These are phyloP conservation scores for Pontederia paniculata DNA, from an alignment of 176 grass and related monocot genomes.

Conservation along the genomic window DNA sequence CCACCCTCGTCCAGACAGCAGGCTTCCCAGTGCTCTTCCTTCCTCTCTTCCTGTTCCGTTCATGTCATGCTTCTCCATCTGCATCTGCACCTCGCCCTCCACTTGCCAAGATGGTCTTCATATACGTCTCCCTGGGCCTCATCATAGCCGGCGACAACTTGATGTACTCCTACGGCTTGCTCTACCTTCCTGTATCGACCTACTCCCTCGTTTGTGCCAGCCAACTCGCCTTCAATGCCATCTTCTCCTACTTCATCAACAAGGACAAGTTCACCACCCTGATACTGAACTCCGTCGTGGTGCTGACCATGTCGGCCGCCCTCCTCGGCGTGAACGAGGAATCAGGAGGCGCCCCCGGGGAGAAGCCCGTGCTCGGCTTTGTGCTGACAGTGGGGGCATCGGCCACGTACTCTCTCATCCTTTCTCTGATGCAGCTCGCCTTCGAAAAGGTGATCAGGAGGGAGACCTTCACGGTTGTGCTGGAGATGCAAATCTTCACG, in stretches of 20 bases:
- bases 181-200: slow-evolving; percentile 83
- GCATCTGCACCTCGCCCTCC: slow-evolving; percentile 22
- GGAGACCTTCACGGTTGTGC: slow-evolving; percentile 53
- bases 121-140: slow-evolving; percentile 66
- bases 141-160: slow-evolving; percentile 71
- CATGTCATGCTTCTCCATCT: slow-evolving; percentile 14
- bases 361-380: slow-evolving; percentile 49
- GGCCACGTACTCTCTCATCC: slow-evolving; percentile 72
- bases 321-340: slow-evolving; percentile 54
- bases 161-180: slow-evolving; percentile 88
- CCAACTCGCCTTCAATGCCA: slow-evolving; percentile 80
- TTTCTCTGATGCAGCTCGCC: slow-evolving; percentile 83
- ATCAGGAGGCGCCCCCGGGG: slow-evolving; percentile 25
- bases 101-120: slow-evolving; percentile 29
- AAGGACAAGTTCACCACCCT: slow-evolving; percentile 61
- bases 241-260: slow-evolving; percentile 83
- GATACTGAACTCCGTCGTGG: slow-evolving; percentile 65
- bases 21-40: slow-evolving; percentile 60
- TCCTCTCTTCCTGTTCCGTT: slow-evolving; percentile 35
- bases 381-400: slow-evolving; percentile 67
- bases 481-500: slow-evolving; percentile 42
- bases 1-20: slow-evolving; percentile 57
- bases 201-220: slow-evolving; percentile 90
- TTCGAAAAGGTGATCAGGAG: slow-evolving; percentile 78
- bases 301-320: slow-evolving; percentile 68